phyloP scores from a whole-genome alignment of 1,284 basidiomycete genomes.

The Peniophora sp. region DNA sequence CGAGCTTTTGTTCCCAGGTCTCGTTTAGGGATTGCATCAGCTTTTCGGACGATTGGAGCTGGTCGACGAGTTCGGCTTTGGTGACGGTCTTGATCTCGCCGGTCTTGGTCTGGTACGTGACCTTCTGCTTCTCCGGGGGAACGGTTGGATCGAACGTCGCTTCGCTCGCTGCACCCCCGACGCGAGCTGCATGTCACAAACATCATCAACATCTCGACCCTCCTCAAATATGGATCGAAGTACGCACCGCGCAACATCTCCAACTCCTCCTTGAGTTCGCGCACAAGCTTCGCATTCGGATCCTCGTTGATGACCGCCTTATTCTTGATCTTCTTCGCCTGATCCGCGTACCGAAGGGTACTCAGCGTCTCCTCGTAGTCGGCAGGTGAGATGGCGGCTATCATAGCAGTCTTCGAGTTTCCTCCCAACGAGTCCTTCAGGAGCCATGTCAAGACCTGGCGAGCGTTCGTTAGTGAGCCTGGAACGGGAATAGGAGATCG shows the following conservation, averaged over 20 bases:
- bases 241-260: conserved; percentile 74
- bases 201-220: neutral
- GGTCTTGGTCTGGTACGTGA: conserved; percentile 89
- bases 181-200: conserved; percentile 47
- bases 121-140: conserved; percentile 92
- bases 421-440: conserved; percentile 96
- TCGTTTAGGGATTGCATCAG: conserved; percentile 94
- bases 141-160: conserved; percentile 82
- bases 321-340: conserved; percentile 99
- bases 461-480: conserved; percentile 1
- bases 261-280: conserved; percentile 97
- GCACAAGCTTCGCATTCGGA: conserved; percentile 96
- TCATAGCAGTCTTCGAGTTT: conserved; percentile 95
- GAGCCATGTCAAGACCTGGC: conserved; percentile 90
- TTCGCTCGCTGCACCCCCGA: conserved; percentile 58
- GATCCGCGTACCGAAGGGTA: conserved; percentile 94
- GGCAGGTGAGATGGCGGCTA: conserved; percentile 95
- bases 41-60: conserved; percentile 94
- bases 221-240: neutral
- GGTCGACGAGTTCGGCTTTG: conserved; percentile 95
- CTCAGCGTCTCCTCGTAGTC: conserved; percentile 98
- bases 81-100: conserved; percentile 94
- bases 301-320: conserved; percentile 99
- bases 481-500: neutral
- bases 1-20: conserved; percentile 97